Conservation (phyloP, 2,329 filamentous ascomycete genomes). For the Epichloe baconii region DNA sequence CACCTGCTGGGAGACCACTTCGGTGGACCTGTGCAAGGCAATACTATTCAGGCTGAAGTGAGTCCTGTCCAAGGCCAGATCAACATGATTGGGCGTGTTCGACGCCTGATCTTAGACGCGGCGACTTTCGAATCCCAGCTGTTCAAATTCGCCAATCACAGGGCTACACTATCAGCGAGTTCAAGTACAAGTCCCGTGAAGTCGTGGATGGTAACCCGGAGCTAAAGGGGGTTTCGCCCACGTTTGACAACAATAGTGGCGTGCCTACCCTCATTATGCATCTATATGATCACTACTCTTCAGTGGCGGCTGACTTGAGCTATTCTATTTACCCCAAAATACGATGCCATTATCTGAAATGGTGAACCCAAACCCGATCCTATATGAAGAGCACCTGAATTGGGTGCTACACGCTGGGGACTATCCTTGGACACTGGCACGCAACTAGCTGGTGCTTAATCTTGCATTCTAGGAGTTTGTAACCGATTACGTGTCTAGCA, state of each 20-base stretch:
- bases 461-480: too few relatives aligned
- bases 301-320: slow-evolving; percentile 42
- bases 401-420: too few relatives aligned
- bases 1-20: slow-evolving; percentile 50
- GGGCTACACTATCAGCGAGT: slow-evolving; percentile 44
- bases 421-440: too few relatives aligned
- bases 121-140: slow-evolving; percentile 49
- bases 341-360: slow-evolving; percentile 42
- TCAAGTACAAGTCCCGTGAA: slow-evolving; percentile 45
- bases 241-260: slow-evolving; percentile 40
- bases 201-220: slow-evolving; percentile 41
- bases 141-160: slow-evolving; percentile 45
- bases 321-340: slow-evolving; percentile 50
- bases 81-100: slow-evolving; percentile 32
- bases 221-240: slow-evolving; percentile 43
- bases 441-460: too few relatives aligned
- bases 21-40: slow-evolving; percentile 40
- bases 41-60: slow-evolving; percentile 27
- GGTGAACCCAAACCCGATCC: too few relatives aligned
- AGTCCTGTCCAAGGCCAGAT: slow-evolving; percentile 37
- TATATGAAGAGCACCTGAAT: too few relatives aligned
- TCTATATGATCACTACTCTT: slow-evolving; percentile 44
- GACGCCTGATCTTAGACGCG: slow-evolving; percentile 50
- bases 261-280: slow-evolving; percentile 46
- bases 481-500: too few relatives aligned